Evolutionary conservation across 805 yeast species (phyloP).

Genomic region (Kodamaea leandrae): DNA sequence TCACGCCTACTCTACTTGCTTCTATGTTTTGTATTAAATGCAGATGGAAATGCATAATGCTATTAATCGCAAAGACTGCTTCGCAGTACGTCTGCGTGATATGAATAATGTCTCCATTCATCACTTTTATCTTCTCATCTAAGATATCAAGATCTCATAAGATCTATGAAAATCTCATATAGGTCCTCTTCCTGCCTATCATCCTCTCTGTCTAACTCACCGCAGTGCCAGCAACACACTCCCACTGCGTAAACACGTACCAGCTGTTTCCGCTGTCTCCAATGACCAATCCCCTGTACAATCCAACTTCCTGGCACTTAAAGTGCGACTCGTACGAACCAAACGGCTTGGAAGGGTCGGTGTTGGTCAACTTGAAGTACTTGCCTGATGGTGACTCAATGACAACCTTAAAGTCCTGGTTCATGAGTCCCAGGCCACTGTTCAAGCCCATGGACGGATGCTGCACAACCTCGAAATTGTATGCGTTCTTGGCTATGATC

Average conservation of each 20-base stretch:
- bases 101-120: too few species aligned
- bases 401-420: slow-evolving; percentile 55
- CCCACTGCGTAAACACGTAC: slow-evolving; percentile 93
- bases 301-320: slow-evolving; percentile 67
- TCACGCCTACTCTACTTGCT: too few species aligned
- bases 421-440: slow-evolving; percentile 30
- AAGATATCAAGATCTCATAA: too few species aligned
- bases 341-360: slow-evolving; percentile 44
- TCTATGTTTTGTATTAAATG: slow-evolving; percentile 1
- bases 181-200: too few species aligned
- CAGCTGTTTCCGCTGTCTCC: slow-evolving; percentile 76
- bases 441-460: slow-evolving; percentile 55
- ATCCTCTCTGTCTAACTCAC: neutral
- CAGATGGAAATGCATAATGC: neutral
- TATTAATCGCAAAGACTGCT: too few species aligned
- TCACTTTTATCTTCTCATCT: too few species aligned
- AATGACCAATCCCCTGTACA: slow-evolving; percentile 79
- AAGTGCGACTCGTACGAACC: slow-evolving; percentile 62
- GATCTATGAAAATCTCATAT: too few species aligned
- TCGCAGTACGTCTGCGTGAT: too few species aligned
- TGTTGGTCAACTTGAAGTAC: slow-evolving; percentile 55
- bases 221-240: slow-evolving; percentile 33
- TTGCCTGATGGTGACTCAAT: slow-evolving; percentile 85
- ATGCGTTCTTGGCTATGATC: slow-evolving; percentile 54
- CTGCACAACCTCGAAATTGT: slow-evolving; percentile 62